A percentile compares a stretch with the other conserved stretches of the same genome.
phyloP scores from a whole-genome alignment of 2,329 filamentous ascomycete species.

The Aspergillus viridinutans region DNA sequence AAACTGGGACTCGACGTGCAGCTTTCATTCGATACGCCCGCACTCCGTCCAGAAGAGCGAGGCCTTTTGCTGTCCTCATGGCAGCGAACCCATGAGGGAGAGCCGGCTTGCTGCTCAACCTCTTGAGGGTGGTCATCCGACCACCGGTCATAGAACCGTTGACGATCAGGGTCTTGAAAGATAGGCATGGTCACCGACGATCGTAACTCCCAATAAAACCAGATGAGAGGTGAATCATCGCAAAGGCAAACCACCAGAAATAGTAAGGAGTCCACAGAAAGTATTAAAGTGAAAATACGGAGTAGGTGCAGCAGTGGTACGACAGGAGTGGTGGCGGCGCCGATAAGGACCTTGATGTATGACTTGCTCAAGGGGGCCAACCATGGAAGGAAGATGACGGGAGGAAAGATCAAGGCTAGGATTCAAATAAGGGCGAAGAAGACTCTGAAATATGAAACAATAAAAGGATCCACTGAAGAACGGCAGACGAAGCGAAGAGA shows the following conservation, averaged over 20 bases:
- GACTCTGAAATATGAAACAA: constrained; percentile 8
- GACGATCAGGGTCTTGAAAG: constrained; percentile 32
- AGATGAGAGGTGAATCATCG: constrained; percentile 20
- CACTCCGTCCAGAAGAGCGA: constrained; percentile 11
- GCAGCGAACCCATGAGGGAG: constrained; percentile 10
- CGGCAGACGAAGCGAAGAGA: constrained; percentile 3
- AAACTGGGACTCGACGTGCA: constrained; percentile 11
- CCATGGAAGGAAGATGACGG: neutral
- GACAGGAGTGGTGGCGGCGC: constrained; percentile 7
- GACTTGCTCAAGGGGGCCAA: neutral
- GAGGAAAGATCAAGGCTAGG: constrained; percentile 2
- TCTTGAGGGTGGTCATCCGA: constrained; percentile 19
- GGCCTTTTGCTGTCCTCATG: constrained; percentile 8
- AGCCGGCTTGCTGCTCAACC: constrained; percentile 3
- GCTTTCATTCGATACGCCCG: constrained; percentile 9
- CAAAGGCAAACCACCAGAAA: constrained; percentile 9
- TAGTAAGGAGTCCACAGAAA: neutral
- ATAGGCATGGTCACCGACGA: constrained; percentile 30
- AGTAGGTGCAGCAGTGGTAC: constrained; percentile 1
- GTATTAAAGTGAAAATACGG: neutral
- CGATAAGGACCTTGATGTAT: constrained; percentile 4
- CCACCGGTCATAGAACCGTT: constrained; percentile 23
- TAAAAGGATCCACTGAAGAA: neutral
- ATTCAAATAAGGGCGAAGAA: constrained; percentile 1
- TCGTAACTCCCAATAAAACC: constrained; percentile 11